These are phyloP conservation scores for Dendrobium huoshanense DNA, from an alignment of 106 monocot species.

Conservation along the genomic window DNA sequence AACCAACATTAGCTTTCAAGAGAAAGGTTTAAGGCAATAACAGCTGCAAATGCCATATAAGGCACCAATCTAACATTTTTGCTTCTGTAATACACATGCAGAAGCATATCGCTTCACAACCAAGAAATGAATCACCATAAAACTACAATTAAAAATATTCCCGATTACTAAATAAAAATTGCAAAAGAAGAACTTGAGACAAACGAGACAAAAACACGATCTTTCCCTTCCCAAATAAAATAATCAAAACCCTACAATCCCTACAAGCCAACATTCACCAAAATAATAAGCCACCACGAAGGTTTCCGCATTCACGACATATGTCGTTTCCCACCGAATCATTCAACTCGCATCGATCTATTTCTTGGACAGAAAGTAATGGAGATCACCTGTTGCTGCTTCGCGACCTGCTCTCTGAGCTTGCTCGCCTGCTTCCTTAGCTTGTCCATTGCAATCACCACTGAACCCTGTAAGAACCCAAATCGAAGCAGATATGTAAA, in stretches of 20 bases:
- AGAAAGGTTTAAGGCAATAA: background rate
- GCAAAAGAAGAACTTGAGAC: background rate
- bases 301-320: background rate
- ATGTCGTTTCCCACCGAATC: too few species aligned
- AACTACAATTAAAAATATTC: background rate
- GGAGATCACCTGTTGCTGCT: constrained; percentile 57
- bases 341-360: background rate
- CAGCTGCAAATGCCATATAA: background rate
- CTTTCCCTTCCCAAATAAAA: background rate
- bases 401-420: constrained; percentile 61
- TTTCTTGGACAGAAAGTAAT: background rate
- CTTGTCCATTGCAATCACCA: constrained; percentile 35
- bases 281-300: background rate
- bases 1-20: background rate
- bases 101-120: background rate
- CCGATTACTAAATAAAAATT: background rate
- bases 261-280: background rate
- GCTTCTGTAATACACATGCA: too few species aligned
- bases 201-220: background rate
- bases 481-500: background rate
- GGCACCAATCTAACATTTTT: background rate
- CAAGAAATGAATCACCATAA: background rate
- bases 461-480: background rate
- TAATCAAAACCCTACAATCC: background rate
- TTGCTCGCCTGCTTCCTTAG: constrained; percentile 64